Evolutionary conservation across 345 rosid genomes (phyloP), one percentile per base, ranked within the genome.

Genomic region (Bretschneidera sinensis): DNA sequence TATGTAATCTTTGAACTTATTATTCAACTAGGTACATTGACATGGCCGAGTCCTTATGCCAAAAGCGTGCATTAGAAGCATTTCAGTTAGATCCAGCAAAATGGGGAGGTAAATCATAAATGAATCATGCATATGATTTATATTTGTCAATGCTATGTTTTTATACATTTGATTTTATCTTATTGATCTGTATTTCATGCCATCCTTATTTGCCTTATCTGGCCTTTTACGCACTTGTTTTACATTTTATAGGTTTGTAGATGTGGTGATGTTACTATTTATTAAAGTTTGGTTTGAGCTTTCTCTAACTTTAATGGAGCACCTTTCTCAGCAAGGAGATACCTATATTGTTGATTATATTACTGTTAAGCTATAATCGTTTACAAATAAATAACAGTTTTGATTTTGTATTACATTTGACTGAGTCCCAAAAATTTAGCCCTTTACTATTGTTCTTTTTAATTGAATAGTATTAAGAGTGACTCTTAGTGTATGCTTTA

Each of bases 41-140:
- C 68, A 87, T 85, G 96, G 97, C 97, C 2, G 98, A 92, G 67
- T 71, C 87, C 9, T 69, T 92, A 54, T 92, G 98, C 69, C 98
- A 92, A 71, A 83, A 79, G 60, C 97, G 97, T 60, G 98, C 98
- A 0, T 73, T 92, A 34, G 97, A 89, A 74, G 91, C 94, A 57
- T 92, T 87, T 76, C 69, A 68, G 19, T 65, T 92, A 77, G 97
- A 92, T 77, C 89, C 97, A 66, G 82, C 81, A 17, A 87, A 80
- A 76, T 92, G 98, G 98, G 97, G 97, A 87, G 97, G 97, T 89
- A 79, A 70, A 43, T 62, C 52, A 51, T 43, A n/a, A 39, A 39
- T 39, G 45, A 13, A 28, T 39, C 16, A 13, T 39, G 15, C 16
- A 9, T 39, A 4, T 13, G 11, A 14, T 39, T 39, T 39, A 5